A percentile compares a stretch with the other conserved stretches of the same genome.
These are phyloP conservation scores for Metarhizium robertsii DNA, from an alignment of 2,329 filamentous ascomycete species.

Conservation along the genomic window DNA sequence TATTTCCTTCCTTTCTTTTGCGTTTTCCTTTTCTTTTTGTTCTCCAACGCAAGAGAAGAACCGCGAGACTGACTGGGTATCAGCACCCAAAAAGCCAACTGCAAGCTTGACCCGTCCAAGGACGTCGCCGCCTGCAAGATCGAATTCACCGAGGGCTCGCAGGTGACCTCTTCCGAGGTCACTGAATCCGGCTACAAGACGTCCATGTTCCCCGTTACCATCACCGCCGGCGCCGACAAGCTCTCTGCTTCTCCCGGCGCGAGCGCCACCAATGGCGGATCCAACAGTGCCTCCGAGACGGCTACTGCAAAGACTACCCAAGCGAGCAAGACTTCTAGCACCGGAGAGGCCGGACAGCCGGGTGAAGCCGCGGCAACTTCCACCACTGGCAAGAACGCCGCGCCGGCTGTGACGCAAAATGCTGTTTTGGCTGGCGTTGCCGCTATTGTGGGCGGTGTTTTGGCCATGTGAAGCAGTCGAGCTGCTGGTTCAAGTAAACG, in stretches of 20 bases:
- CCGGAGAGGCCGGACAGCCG: constrained; percentile 5
- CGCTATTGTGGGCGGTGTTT: constrained; percentile 23
- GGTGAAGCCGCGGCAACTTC: constrained; percentile 7
- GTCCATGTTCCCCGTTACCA: constrained; percentile 20
- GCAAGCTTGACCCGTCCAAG: constrained; percentile 16
- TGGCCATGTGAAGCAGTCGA: constrained; percentile 21
- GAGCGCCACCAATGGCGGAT: not conserved
- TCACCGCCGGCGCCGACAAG: constrained; percentile 29
- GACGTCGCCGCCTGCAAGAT: constrained; percentile 15
- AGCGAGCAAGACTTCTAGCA: constrained; percentile 5
- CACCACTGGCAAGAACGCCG: constrained; percentile 17
- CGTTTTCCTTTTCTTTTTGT: no score
- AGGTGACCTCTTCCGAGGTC: not conserved
- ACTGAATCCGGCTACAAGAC: constrained; percentile 12
- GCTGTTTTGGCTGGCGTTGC: constrained; percentile 26
- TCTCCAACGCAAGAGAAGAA: no score
- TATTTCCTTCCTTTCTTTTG: not conserved
- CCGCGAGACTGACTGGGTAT: not conserved
- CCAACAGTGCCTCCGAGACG: constrained; percentile 6
- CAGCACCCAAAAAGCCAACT: constrained; percentile 13
- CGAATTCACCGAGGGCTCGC: not conserved
- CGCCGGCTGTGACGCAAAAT: constrained; percentile 23
- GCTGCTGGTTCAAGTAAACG: not conserved
- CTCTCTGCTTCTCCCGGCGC: constrained; percentile 12
- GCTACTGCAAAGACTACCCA: not conserved